Percentiles rank a stretch among this genome's conserved stretches.
Conservation (phyloP, 73 alveolate species). For the Paramecium sexaurelia region DNA sequence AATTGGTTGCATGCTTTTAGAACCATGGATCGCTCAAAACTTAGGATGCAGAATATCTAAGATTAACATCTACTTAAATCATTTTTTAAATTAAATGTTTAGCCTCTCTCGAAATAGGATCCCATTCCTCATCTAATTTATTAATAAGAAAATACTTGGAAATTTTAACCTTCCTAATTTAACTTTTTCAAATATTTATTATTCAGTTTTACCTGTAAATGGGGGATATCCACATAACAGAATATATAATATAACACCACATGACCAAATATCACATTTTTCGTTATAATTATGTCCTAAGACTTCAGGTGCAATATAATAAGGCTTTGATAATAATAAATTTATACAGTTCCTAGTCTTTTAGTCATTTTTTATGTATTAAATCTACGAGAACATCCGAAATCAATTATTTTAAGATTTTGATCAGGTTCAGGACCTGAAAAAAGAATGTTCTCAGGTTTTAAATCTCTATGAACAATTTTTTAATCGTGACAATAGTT, state of each 20-base stretch:
- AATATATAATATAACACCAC: slow-evolving; percentile 77
- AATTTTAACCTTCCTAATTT: slow-evolving; percentile 53
- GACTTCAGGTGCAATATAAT: slow-evolving; percentile 76
- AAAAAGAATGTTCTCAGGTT: slow-evolving; percentile 72
- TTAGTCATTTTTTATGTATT: slow-evolving; percentile 66
- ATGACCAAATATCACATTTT: slow-evolving; percentile 79
- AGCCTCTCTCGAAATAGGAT: slow-evolving; percentile 70
- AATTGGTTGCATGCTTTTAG: slow-evolving; percentile 18
- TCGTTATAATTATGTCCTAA: slow-evolving; percentile 68
- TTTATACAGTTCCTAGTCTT: slow-evolving; percentile 57
- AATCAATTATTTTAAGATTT: slow-evolving; percentile 73
- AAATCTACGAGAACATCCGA: slow-evolving; percentile 70
- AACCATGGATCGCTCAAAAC: slow-evolving; percentile 74
- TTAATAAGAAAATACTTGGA: slow-evolving; percentile 8
- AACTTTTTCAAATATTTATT: slow-evolving; percentile 71
- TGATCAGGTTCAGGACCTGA: slow-evolving; percentile 65
- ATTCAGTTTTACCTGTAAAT: slow-evolving; percentile 71
- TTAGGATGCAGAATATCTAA: slow-evolving; percentile 68
- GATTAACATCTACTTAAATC: slow-evolving; percentile 63
- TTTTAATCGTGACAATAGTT: slow-evolving; percentile 74
- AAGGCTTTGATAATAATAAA: slow-evolving; percentile 42
- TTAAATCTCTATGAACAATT: slow-evolving; percentile 75
- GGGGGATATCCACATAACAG: slow-evolving; percentile 80
- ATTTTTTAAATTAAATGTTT: slow-evolving; percentile 70
- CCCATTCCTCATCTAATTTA: slow-evolving; percentile 71